phyloP scores from a whole-genome alignment of 805 yeast species.

The Metschnikowia cubensis region DNA sequence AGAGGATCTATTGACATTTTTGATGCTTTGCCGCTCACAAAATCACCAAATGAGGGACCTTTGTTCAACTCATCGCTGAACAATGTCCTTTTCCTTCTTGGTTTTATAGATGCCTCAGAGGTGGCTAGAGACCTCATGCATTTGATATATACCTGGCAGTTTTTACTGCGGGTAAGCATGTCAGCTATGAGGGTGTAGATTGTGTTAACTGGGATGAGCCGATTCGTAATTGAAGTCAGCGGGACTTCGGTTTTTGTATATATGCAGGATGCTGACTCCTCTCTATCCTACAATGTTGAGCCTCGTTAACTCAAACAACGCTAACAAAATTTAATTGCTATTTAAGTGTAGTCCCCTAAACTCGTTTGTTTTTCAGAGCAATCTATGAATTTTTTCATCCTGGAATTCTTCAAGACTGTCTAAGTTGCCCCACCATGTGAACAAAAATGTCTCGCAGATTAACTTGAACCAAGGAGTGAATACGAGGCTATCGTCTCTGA shows the following conservation, averaged over 20 bases:
- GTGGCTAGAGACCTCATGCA: conserved; percentile 12
- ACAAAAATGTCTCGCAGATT: conserved; percentile 86
- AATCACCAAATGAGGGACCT: conserved; percentile 95
- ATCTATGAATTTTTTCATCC: conserved; percentile 46
- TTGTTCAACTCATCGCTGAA: conserved; percentile 67
- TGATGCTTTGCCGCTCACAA: conserved; percentile 76
- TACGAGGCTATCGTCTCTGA: conserved; percentile 55
- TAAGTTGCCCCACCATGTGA: conserved; percentile 88
- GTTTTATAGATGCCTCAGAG: conserved; percentile 9
- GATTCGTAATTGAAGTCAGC: background rate
- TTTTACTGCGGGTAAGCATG: background rate
- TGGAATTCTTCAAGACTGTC: conserved; percentile 51
- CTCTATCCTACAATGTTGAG: background rate
- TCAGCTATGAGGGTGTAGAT: background rate
- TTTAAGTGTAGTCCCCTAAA: background rate
- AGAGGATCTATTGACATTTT: conserved; percentile 68
- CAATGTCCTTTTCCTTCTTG: conserved; percentile 50
- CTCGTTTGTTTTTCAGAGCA: conserved; percentile 30
- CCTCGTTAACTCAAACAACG: background rate
- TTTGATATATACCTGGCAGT: background rate
- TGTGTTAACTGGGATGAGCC: background rate
- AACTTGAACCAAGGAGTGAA: conserved; percentile 99
- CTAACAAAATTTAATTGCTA: background rate
- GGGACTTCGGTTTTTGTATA: background rate
- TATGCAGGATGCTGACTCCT: conserved; percentile 2